Evolutionary conservation across 2,329 filamentous ascomycete species (phyloP), one percentile per base, ranked within the genome.

Genomic region (Zasmidium citrigriseum): DNA sequence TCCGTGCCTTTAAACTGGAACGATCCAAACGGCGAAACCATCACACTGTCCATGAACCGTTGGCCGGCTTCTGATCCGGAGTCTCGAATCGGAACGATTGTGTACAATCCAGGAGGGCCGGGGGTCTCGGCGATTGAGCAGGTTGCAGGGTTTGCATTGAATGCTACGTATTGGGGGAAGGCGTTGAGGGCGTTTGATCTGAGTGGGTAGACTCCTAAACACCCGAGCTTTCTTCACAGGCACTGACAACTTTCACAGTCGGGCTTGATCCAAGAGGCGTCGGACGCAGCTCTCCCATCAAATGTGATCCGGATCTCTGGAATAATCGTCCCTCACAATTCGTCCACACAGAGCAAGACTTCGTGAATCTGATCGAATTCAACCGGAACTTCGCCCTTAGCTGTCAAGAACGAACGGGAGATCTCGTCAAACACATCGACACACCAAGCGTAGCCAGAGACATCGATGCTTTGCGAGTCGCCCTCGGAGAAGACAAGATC

Each of bases 391-490:
- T 80, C 3, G 77, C 72, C 9, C 67, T 73, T 44, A 77, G 72
- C 61, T 81, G 79, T 61, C 61, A 65, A 2, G 63, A 75, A 9
- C 57, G 72, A 46, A 79, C 75, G 1, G 78, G 78, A 0, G 65
- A 67, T 2, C 57, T 80, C 1, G 53, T 80, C 51, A 70, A 77
- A 24, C 75, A 77, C 61, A 63, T 81, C 25, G 78, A 81, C 62
- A 79, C 78, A 5, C 63, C 72, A n/a, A 68, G 58, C 23, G 68
- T 68, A 9, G 70, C 66, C 3, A 72, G 72, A 51, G 75, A 77
- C 52, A 66, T 75, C 23, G 74, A 76, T 45, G 71, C 72, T 18
- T 64, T 76, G 3, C 72, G 70, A 2, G 50, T 65, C n/a, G 75
- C 70, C 2, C 64, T 78, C 3, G 68, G 70, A 2, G 70, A 72